Conservation (phyloP, 2,329 filamentous ascomycete species). For the Fusarium sublunatum region DNA sequence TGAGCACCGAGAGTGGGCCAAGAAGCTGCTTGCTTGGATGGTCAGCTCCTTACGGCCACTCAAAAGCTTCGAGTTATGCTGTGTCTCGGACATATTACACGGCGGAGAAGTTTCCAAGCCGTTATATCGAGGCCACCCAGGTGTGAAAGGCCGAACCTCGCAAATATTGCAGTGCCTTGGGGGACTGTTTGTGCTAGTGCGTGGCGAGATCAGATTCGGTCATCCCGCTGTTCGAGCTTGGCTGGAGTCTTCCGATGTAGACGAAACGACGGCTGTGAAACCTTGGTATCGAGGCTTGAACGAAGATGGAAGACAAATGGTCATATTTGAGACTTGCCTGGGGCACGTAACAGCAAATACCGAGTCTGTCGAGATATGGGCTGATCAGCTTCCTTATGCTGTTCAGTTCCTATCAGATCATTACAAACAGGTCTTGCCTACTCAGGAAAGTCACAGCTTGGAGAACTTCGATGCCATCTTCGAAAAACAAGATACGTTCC, state of each 20-base stretch:
- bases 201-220: conserved; percentile 7
- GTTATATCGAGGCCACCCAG: background rate
- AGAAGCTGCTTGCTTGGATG: conserved; percentile 7
- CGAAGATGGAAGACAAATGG: background rate
- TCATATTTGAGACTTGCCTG: background rate
- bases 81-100: background rate
- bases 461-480: background rate
- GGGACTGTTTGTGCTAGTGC: background rate
- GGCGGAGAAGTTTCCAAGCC: background rate
- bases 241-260: background rate
- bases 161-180: background rate
- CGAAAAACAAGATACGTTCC: background rate
- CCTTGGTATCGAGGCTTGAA: conserved; percentile 4
- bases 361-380: background rate
- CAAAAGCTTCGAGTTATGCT: background rate
- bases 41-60: conserved; percentile 2
- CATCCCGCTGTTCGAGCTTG: conserved; percentile 5
- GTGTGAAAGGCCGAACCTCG: background rate
- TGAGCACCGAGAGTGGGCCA: background rate
- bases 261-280: background rate
- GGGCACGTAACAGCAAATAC: background rate
- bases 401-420: conserved; percentile 6
- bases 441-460: background rate
- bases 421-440: background rate
- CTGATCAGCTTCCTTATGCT: conserved; percentile 3